These are phyloP conservation scores for Aspergillus sp. DNA, from an alignment of 2,329 filamentous ascomycete species.

Conservation along the genomic window DNA sequence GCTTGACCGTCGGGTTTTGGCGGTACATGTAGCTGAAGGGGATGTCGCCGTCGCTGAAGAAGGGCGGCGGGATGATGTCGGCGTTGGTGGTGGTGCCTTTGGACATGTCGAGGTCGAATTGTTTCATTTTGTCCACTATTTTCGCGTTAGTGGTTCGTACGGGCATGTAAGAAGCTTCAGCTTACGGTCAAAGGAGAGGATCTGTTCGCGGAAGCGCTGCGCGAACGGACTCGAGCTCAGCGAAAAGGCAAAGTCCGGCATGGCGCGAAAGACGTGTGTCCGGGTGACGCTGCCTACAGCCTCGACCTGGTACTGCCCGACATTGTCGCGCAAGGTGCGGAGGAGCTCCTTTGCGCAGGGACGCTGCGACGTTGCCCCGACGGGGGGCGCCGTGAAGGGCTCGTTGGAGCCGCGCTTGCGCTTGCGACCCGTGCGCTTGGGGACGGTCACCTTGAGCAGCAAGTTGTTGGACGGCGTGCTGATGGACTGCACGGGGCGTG, in stretches of 20 bases:
- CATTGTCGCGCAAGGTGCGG: conserved; percentile 66
- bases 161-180: conserved; percentile 2
- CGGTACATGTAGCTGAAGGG: conserved; percentile 73
- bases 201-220: conserved; percentile 65
- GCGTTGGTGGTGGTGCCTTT: conserved; percentile 59
- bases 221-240: conserved; percentile 68
- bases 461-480: conserved; percentile 77
- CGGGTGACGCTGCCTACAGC: conserved; percentile 70
- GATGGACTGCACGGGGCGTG: conserved; percentile 73
- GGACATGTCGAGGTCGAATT: conserved; percentile 65
- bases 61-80: conserved; percentile 75
- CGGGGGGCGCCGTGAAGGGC: conserved; percentile 55
- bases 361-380: conserved; percentile 25
- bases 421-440: conserved; percentile 81
- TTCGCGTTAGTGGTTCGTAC: neutral
- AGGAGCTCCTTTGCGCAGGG: conserved; percentile 26
- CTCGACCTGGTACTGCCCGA: conserved; percentile 63
- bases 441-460: conserved; percentile 80
- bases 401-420: conserved; percentile 74
- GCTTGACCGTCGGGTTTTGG: conserved; percentile 77
- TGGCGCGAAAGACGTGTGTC: conserved; percentile 79
- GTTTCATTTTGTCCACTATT: conserved; percentile 55
- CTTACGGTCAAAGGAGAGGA: conserved; percentile 69
- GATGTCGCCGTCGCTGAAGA: conserved; percentile 70
- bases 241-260: conserved; percentile 85